Evolutionary conservation across 2,329 filamentous ascomycete species (phyloP).

Genomic region (Tolypocladium pustulatum): DNA sequence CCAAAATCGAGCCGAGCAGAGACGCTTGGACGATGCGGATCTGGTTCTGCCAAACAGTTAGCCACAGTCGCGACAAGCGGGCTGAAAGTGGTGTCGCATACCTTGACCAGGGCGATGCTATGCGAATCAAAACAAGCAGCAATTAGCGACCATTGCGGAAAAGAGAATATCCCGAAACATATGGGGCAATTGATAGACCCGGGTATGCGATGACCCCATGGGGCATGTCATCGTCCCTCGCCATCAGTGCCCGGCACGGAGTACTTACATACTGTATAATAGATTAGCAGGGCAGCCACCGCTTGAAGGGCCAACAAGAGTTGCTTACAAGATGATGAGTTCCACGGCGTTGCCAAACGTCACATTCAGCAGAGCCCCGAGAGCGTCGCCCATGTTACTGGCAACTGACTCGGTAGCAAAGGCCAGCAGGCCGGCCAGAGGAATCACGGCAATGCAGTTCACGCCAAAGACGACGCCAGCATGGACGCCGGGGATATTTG

Average conservation of each 20-base stretch:
- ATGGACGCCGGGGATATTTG: constrained; percentile 39
- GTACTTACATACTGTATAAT: constrained; percentile 41
- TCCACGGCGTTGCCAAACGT: constrained; percentile 74
- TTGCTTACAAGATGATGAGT: constrained; percentile 59
- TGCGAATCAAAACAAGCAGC: constrained; percentile 9
- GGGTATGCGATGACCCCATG: not conserved
- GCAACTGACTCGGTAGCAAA: constrained; percentile 69
- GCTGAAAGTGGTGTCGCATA: not conserved
- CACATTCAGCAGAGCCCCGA: constrained; percentile 64
- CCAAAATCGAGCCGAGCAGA: constrained; percentile 77
- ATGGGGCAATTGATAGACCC: too few species aligned
- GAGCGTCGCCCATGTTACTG: constrained; percentile 58
- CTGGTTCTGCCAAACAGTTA: constrained; percentile 42
- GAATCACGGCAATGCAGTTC: constrained; percentile 67
- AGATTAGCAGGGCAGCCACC: not conserved
- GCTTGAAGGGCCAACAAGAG: not conserved
- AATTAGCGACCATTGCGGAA: not conserved
- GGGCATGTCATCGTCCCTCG: not conserved
- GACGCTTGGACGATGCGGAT: constrained; percentile 90
- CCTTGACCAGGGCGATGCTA: constrained; percentile 68
- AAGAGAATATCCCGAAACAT: not conserved
- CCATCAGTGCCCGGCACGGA: not conserved
- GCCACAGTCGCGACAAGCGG: not conserved
- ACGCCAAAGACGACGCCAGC: constrained; percentile 59
- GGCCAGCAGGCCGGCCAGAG: constrained; percentile 60